Evolutionary conservation across 257 asterid genomes (phyloP).

Genomic region (Coffea eugenioides): DNA sequence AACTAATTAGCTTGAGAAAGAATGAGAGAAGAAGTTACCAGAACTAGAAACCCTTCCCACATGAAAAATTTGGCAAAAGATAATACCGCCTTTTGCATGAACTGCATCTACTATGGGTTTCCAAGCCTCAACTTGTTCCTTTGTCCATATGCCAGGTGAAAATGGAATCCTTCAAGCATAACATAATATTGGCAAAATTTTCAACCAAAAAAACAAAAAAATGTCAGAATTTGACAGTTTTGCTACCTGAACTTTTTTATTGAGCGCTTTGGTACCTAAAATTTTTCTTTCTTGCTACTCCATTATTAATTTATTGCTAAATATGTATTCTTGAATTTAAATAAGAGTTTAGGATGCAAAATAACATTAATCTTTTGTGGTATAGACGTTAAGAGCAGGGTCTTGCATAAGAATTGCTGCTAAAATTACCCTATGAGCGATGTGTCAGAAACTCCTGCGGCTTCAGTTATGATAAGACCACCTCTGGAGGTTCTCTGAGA

Average conservation of each 20-base stretch:
- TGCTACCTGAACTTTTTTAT: no score
- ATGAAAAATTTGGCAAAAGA: conserved; percentile 24
- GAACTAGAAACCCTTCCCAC: conserved; percentile 19
- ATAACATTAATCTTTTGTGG: background rate
- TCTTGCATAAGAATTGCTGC: no score
- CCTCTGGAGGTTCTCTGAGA: conserved; percentile 61
- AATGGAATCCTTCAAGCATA: conserved; percentile 1
- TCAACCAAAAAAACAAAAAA: no score
- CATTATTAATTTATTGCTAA: no score
- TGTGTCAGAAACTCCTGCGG: background rate
- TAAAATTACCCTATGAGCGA: background rate
- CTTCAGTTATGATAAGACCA: conserved; percentile 35
- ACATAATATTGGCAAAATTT: no score
- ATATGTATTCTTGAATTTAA: no score
- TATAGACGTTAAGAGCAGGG: background rate
- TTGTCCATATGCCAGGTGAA: conserved; percentile 22
- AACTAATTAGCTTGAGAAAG: no score
- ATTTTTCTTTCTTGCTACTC: no score
- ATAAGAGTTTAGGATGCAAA: background rate
- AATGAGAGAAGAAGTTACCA: conserved; percentile 6
- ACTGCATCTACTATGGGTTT: conserved; percentile 29
- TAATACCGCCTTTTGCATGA: conserved; percentile 24
- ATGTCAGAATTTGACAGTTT: no score
- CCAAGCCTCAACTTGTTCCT: conserved; percentile 7
- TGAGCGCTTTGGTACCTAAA: no score